Evolutionary conservation across 2,329 filamentous ascomycete species (phyloP).

Genomic region (Scedosporium boydii): DNA sequence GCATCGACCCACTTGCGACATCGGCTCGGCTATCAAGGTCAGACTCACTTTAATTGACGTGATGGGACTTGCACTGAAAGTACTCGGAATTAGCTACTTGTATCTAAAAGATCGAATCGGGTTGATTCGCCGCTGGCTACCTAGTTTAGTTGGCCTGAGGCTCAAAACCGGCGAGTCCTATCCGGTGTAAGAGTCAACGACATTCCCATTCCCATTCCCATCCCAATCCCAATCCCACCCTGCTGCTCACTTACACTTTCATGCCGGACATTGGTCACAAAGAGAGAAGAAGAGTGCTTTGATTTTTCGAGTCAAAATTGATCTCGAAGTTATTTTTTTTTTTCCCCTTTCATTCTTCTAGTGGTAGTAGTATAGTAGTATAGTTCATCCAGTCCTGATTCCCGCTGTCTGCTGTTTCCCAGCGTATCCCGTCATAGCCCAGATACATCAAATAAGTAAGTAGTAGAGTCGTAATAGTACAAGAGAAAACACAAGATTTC

Average conservation of each 20-base stretch:
- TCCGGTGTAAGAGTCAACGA: background rate
- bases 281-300: background rate
- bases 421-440: background rate
- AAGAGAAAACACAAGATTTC: background rate
- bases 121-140: background rate
- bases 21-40: background rate
- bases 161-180: background rate
- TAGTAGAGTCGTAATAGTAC: background rate
- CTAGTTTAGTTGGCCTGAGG: background rate
- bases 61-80: no score
- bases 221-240: background rate
- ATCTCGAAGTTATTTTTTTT: background rate
- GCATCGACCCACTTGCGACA: background rate
- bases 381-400: background rate
- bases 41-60: background rate
- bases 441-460: background rate
- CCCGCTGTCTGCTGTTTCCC: background rate
- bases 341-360: background rate
- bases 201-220: background rate
- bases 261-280: no score
- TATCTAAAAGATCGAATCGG: background rate
- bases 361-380: background rate
- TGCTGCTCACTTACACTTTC: background rate
- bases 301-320: background rate
- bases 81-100: no score